Evolutionary conservation across 345 rosid species (phyloP), one percentile per base, ranked within the genome.

Genomic region (Populus nigra): DNA sequence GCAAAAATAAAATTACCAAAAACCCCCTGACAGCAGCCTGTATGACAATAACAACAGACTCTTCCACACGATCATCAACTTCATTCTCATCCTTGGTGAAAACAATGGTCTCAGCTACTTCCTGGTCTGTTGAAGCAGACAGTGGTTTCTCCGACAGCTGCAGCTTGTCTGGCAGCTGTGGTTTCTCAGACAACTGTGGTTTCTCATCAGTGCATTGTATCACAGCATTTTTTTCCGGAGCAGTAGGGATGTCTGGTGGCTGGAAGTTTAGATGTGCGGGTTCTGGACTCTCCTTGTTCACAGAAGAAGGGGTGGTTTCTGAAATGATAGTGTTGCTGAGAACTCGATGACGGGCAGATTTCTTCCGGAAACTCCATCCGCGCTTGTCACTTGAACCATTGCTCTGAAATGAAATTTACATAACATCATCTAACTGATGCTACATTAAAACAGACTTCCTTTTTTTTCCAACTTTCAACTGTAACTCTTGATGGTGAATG

Each of bases 301-400:
- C 84, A 71, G 88, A 72, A 45, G 83, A 79, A 20, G 87, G 65
- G 43, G 83, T 53, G 38, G 82, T 59, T 82, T 89, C 96, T n/a
- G 89, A 69, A 65, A 79, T 72, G 33, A 81, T 86, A 41, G 82
- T 86, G 83, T 87, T 87, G 89, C 87, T 91, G 43, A 91, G 85
- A 81, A 91, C 93, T 45, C 89, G 86, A 74, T 89, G 93, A 65
- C 87, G 81, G 31, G 88, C 91, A 76, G 92, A 89, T 78, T 86
- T 88, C 87, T 88, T 89, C 57, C 90, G 88, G 78, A 91, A 89
- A 82, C 93, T 91, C 95, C 95, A 91, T 75, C 90, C 84, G 20
- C 82, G 80, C 76, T 85, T 90, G 74, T 88, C 91, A 70, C 82
- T 74, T 74, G 90, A 74, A 27, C 83, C 74, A 73, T 88, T 86